These are phyloP conservation scores for Penicillium vulpinum DNA, from an alignment of 2,329 filamentous ascomycete genomes.

Conservation along the genomic window DNA sequence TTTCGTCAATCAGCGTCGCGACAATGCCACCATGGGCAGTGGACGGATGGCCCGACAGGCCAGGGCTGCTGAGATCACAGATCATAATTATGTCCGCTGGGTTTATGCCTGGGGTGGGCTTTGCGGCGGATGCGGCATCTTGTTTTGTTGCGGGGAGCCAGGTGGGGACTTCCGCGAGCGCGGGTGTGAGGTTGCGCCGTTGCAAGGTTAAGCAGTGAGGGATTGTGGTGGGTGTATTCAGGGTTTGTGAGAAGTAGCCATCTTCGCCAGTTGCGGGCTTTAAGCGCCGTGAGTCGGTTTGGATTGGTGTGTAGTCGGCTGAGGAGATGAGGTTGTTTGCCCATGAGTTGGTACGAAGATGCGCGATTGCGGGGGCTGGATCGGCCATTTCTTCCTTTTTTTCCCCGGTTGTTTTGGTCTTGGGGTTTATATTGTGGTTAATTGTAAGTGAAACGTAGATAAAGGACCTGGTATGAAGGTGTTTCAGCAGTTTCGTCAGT, in stretches of 20 bases:
- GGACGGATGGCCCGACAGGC: constrained; percentile 41
- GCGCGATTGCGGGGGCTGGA: constrained; percentile 19
- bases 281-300: constrained; percentile 41
- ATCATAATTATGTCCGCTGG: constrained; percentile 43
- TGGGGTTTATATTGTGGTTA: neutral
- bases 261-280: constrained; percentile 47
- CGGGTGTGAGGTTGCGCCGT: constrained; percentile 28
- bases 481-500: neutral
- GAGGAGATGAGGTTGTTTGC: constrained; percentile 34
- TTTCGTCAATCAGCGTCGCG: constrained; percentile 46
- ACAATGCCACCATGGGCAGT: constrained; percentile 45
- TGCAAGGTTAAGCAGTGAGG: constrained; percentile 44
- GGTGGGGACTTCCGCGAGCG: constrained; percentile 21
- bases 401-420: neutral
- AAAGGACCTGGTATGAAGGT: neutral
- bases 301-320: constrained; percentile 39
- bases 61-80: constrained; percentile 35
- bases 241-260: constrained; percentile 43
- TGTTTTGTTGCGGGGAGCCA: constrained; percentile 30
- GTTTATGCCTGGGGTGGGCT: constrained; percentile 22
- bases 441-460: neutral
- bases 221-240: constrained; percentile 42
- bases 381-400: constrained; percentile 15
- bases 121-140: constrained; percentile 22
- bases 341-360: constrained; percentile 33